Percentiles rank a stretch among this genome's conserved stretches.
Evolutionary conservation across 1,284 basidiomycete genomes (phyloP).

Genomic region (Apiotrichum mycotoxinovorans): DNA sequence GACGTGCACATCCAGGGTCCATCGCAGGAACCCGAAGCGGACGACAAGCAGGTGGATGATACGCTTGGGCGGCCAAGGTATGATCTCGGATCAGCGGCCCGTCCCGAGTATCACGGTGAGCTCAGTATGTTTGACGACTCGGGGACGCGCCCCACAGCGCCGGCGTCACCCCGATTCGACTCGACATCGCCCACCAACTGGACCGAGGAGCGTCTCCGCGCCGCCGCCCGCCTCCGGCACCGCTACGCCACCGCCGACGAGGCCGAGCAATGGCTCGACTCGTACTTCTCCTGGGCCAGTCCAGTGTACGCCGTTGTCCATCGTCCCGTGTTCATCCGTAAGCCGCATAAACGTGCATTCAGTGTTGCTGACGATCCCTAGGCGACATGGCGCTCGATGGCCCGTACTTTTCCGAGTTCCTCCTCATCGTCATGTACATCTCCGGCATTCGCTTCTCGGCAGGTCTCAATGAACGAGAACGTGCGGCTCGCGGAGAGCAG

Average conservation of each 20-base stretch:
- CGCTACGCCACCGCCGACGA: constrained; percentile 15
- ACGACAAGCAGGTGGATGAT: neutral
- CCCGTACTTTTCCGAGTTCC: constrained; percentile 18
- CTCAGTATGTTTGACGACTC: constrained; percentile 10
- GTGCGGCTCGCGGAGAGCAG: constrained; percentile 7
- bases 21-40: neutral
- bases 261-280: constrained; percentile 16
- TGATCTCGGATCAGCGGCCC: constrained; percentile 2
- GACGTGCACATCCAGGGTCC: neutral
- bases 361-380: neutral
- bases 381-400: constrained; percentile 21
- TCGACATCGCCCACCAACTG: neutral
- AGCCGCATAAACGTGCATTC: neutral
- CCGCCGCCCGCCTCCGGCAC: constrained; percentile 10
- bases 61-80: constrained; percentile 2
- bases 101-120: constrained; percentile 11
- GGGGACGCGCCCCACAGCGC: constrained; percentile 1
- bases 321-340: constrained; percentile 14
- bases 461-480: constrained; percentile 13
- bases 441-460: constrained; percentile 15
- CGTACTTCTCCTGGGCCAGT: constrained; percentile 18
- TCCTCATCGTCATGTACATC: constrained; percentile 16
- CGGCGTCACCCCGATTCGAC: constrained; percentile 1
- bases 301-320: constrained; percentile 13
- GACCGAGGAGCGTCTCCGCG: constrained; percentile 8